Conservation (phyloP, 331 rosid genomes). For the Malus hybrid region DNA sequence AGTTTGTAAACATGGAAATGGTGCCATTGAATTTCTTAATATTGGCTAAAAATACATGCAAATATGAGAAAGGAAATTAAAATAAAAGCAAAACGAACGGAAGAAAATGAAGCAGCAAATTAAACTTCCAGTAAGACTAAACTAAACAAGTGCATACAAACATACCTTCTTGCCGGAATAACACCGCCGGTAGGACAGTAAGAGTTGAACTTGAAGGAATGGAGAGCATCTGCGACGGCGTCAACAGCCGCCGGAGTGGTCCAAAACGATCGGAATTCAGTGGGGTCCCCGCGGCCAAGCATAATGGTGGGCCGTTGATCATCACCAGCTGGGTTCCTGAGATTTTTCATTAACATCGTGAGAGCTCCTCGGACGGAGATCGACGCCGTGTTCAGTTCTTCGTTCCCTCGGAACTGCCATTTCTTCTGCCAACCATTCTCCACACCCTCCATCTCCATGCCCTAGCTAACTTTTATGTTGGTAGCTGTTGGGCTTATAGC, state of each 20-base stretch:
- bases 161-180: constrained; percentile 17
- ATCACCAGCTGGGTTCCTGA: constrained; percentile 2
- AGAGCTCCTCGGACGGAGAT: constrained; percentile 19
- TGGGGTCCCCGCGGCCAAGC: constrained; percentile 28
- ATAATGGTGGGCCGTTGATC: constrained; percentile 10
- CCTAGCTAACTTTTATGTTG: neutral
- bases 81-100: too few relatives aligned
- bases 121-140: neutral
- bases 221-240: constrained; percentile 17
- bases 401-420: constrained; percentile 16
- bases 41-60: too few relatives aligned
- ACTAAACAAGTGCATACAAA: too few relatives aligned
- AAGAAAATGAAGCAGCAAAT: neutral
- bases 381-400: constrained; percentile 3
- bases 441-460: neutral
- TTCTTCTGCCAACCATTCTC: neutral
- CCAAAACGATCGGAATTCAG: constrained; percentile 17
- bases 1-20: too few relatives aligned
- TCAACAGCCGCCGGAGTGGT: constrained; percentile 16
- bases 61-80: too few relatives aligned
- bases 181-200: constrained; percentile 17
- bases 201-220: constrained; percentile 18
- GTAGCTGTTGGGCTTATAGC: neutral
- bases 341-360: neutral
- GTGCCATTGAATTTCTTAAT: too few relatives aligned